phyloP scores from a whole-genome alignment of 306 rosid genomes.

The Betula pendula region DNA sequence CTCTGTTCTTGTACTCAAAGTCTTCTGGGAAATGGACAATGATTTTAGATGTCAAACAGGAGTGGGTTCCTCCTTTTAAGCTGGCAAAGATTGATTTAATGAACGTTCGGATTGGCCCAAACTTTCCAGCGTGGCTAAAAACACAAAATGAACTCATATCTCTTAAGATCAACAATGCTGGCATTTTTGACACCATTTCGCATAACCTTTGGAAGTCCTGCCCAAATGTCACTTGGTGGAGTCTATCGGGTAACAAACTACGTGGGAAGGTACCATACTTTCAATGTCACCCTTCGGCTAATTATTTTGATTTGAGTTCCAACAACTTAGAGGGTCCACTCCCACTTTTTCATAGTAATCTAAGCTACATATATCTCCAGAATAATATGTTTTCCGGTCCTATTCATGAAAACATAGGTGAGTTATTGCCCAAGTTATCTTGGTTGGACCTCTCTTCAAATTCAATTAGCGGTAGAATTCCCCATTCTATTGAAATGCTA shows the following conservation, averaged over 20 bases:
- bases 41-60: neutral
- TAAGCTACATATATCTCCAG: no score
- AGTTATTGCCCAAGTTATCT: no score
- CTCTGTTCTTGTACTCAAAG: fast-evolving
- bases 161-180: conserved; percentile 1
- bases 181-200: conserved; percentile 7
- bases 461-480: no score
- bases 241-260: conserved; percentile 17
- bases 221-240: neutral
- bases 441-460: no score
- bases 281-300: neutral
- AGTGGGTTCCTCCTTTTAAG: neutral
- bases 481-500: no score
- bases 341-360: no score
- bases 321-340: no score
- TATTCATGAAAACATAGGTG: no score
- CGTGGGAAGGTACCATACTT: conserved; percentile 15
- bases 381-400: no score
- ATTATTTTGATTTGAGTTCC: no score
- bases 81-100: no score
- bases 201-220: conserved; percentile 16
- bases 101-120: neutral
- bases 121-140: neutral
- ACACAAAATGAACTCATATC: conserved; percentile 3
- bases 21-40: fast-evolving